Evolutionary conservation across 2,329 filamentous ascomycete genomes (phyloP), one percentile per base, ranked within the genome.

Genomic region (Aschersonia sp.): DNA sequence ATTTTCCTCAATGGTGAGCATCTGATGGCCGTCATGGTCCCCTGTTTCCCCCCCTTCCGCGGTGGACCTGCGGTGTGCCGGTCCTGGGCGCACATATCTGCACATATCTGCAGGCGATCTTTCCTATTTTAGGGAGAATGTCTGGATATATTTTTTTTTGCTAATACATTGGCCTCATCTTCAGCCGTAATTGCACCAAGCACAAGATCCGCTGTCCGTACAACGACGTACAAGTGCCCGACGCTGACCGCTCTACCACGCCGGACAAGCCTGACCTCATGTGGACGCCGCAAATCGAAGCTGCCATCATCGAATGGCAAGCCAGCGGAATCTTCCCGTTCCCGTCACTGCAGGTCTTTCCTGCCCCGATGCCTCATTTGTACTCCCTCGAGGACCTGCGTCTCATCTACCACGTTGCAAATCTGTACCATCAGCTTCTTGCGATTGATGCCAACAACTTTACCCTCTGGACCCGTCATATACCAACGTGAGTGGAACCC

Each of bases 171-270:
- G 22, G 10, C 22, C 40, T 42, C 40, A 29, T 42, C 30, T 43
- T 35, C 59, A 94, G 89, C 71, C 87, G 87, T 60, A 98, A 98
- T 68, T 98, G 92, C 69, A 95, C 90, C 52, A 98, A 97, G 70
- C 92, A 98, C 70, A 95, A 95, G 70, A 92, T 94, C 58, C 85
- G 89, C 59, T 98, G 92, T 68, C 92, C 95, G 58, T 98, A 97
- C 71, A 94, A 95, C 74, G 89, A 97, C 62, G 81, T 82, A 60
- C 78, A 84, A 45, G 73, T 78, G 43, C 57, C 62, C 47, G 81
- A 84, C 54, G 72, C 78, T 55, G 74, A 79, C 55, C 71, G 77
- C 54, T 73, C 76, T 45, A 72, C 76, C 39, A 70, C 72, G 41
- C 78, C 77, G 53, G 77, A 79, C 52, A 79, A 76, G 65, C 73